Conservation (phyloP, 495 filamentous ascomycete genomes). For the Talaromyces adpressus region DNA sequence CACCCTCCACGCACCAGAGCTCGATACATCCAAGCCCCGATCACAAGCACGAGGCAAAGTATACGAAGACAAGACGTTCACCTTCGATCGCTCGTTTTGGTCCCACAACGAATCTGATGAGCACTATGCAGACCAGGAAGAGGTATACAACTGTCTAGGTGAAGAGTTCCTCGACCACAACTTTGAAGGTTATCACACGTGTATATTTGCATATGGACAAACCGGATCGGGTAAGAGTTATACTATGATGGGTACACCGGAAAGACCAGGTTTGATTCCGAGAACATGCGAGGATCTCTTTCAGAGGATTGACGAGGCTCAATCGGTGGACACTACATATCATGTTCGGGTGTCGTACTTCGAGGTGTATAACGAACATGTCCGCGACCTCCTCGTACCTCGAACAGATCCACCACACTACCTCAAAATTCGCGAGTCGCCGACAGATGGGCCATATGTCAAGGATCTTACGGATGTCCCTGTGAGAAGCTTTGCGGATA, state of each 20-base stretch:
- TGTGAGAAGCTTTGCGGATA: slow-evolving; percentile 73
- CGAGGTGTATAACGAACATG: slow-evolving; percentile 99
- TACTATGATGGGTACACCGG: slow-evolving; percentile 96
- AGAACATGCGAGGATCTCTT: slow-evolving; percentile 97
- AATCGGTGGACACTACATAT: slow-evolving; percentile 84
- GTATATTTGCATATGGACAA: slow-evolving; percentile 98
- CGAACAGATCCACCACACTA: slow-evolving; percentile 73
- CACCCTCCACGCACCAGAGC: slow-evolving; percentile 52
- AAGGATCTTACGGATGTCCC: slow-evolving; percentile 92
- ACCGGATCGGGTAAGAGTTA: slow-evolving; percentile 97
- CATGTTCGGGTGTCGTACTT: slow-evolving; percentile 97
- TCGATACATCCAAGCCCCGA: slow-evolving; percentile 58
- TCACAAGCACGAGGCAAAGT: slow-evolving; percentile 64
- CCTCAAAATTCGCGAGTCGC: slow-evolving; percentile 94
- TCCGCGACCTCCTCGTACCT: slow-evolving; percentile 85
- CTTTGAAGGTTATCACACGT: slow-evolving; percentile 98
- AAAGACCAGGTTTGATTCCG: slow-evolving; percentile 85
- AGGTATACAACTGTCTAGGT: slow-evolving; percentile 89
- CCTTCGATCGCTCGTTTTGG: slow-evolving; percentile 98
- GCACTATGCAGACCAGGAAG: slow-evolving; percentile 79
- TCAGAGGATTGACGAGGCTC: slow-evolving; percentile 80
- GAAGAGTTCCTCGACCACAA: slow-evolving; percentile 99
- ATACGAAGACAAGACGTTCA: slow-evolving; percentile 82
- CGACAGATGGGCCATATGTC: slow-evolving; percentile 93
- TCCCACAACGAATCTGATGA: slow-evolving; percentile 69